Conservation (phyloP, 352 stramenopile genomes). For the Globisporangium splendens region DNA sequence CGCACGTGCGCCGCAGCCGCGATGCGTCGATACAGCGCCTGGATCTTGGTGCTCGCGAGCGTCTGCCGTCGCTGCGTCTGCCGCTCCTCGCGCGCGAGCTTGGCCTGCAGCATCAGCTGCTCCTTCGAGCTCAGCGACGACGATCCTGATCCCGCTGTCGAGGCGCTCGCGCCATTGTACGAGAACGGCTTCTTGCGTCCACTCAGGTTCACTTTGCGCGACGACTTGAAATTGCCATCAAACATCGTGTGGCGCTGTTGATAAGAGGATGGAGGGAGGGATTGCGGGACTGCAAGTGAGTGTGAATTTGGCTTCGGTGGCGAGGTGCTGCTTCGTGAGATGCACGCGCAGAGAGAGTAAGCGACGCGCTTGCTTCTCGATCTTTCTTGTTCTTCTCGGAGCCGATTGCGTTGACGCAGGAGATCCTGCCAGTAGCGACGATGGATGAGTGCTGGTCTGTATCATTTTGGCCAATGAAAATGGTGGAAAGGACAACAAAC, state of each 20-base stretch:
- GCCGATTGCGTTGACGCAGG: too few relatives aligned
- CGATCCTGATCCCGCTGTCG: neutral
- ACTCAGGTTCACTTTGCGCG: conserved; percentile 68
- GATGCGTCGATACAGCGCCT: conserved; percentile 41
- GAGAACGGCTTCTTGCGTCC: conserved; percentile 41
- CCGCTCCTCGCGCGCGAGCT: conserved; percentile 49
- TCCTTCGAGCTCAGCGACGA: conserved; percentile 34
- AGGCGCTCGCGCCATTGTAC: conserved; percentile 14
- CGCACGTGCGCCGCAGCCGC: conserved; percentile 20
- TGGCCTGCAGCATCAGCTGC: conserved; percentile 55
- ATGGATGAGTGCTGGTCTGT: too few relatives aligned
- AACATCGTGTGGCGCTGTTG: conserved; percentile 35
- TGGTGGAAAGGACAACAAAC: too few relatives aligned
- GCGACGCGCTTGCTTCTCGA: too few relatives aligned
- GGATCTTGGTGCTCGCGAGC: conserved; percentile 47
- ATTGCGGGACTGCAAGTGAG: too few relatives aligned
- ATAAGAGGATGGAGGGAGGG: too few relatives aligned
- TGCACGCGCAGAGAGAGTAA: too few relatives aligned
- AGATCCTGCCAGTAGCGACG: too few relatives aligned
- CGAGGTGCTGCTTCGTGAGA: too few relatives aligned
- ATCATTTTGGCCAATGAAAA: too few relatives aligned
- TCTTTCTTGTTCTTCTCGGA: too few relatives aligned
- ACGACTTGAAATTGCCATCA: conserved; percentile 66
- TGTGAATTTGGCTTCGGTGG: too few relatives aligned
- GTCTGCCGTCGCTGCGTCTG: conserved; percentile 33